phyloP scores from a whole-genome alignment of 257 asterid genomes.

The Marsdenia floribunda region DNA sequence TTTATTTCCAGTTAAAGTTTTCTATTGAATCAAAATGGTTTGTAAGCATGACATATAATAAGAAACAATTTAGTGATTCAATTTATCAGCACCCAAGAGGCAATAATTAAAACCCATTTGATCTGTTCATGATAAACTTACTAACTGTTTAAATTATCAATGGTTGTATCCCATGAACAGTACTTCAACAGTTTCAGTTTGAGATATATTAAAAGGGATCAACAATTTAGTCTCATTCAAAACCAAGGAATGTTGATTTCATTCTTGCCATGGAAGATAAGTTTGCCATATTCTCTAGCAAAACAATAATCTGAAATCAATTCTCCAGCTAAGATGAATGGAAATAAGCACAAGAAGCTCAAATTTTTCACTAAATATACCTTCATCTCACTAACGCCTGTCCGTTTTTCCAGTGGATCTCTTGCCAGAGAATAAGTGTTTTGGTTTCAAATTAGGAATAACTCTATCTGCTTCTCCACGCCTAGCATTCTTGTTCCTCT shows the following conservation, averaged over 20 bases:
- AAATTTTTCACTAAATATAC: slow-evolving; percentile 28
- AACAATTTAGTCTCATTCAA: background rate
- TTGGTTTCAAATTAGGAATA: slow-evolving; percentile 73
- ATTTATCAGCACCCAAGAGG: background rate
- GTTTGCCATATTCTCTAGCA: background rate
- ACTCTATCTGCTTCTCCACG: slow-evolving; percentile 88
- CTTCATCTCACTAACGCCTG: slow-evolving; percentile 56
- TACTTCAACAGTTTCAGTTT: background rate
- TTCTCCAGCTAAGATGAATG: too few relatives aligned
- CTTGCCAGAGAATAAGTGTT: slow-evolving; percentile 85
- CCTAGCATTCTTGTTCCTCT: slow-evolving; percentile 81
- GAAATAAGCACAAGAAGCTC: too few relatives aligned
- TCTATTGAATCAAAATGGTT: background rate
- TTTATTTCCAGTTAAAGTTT: too few relatives aligned
- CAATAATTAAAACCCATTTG: too few relatives aligned
- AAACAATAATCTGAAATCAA: background rate
- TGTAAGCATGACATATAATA: too few relatives aligned
- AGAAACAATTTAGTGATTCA: background rate
- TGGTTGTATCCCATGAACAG: background rate
- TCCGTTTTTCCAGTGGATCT: slow-evolving; percentile 77
- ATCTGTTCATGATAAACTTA: too few relatives aligned
- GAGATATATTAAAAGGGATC: background rate
- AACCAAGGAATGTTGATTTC: background rate
- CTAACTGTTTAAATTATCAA: background rate
- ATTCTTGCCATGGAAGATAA: background rate